Base-by-base conservation (phyloP, 78 protist species). In the Bodo saltans region DNA sequence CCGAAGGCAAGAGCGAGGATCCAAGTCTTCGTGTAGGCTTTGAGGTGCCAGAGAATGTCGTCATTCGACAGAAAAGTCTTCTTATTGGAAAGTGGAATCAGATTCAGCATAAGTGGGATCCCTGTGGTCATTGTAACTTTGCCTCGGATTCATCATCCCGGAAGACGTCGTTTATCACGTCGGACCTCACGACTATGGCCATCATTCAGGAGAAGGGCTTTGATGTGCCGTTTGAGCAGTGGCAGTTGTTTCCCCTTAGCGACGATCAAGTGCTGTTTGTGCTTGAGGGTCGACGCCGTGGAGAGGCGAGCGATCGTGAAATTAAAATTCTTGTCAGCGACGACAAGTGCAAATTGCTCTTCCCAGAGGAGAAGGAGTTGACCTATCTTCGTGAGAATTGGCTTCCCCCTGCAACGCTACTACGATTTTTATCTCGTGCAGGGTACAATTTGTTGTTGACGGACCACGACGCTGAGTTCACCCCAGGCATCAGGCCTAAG, bases 151-250 rank as follows among this genome's bases (percentile, higher is more conserved):
- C 25, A 2, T 8, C 12, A 68, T 4, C 67, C 37, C 67, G 81
- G 32, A 4, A 28, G 11, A 67, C 12, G 35, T 29, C 81, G 17
- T 76, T 76, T 38, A 28, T 30, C 8, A 76, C 81, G 69, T 38
- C 12, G 69, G 17, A 76, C 81, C 41, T 76, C 35, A 12, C 81
- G 72, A 30, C 42, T 67, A 39, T 23, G 67, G 81, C 81, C 69
- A 4, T 76, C 37, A 76, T 76, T 17, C 81, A 76, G 35, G 81
- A 76, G 69, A 76, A 76, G 81, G 81, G 81, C 67, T 76, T 76
- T 38, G 81, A 76, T 27, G 81, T 76, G 32, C 81, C 81, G 11
- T 76, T 42, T 27, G 81, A 76, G 69, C 42, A 76, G 69, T 76
- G 81, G 81, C 34, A 68, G 67, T 4, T 76, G 38, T 8, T 76